phyloP scores from a whole-genome alignment of 2,329 filamentous ascomycete genomes.

The Colletotrichum viniferum region DNA sequence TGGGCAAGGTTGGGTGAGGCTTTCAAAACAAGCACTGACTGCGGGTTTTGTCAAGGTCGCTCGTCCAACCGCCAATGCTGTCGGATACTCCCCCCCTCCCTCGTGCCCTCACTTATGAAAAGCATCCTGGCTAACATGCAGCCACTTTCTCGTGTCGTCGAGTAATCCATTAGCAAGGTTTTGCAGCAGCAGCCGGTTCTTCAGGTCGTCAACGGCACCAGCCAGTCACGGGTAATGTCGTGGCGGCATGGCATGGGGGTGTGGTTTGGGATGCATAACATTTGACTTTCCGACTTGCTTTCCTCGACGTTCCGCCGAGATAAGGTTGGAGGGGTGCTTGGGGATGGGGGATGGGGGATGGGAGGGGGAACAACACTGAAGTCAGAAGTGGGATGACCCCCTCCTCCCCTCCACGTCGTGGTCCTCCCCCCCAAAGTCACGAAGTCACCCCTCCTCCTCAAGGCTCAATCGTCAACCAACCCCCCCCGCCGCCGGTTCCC shows the following conservation, averaged over 20 bases:
- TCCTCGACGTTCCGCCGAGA: background rate
- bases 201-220: background rate
- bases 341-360: background rate
- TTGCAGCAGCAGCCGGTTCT: background rate
- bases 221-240: background rate
- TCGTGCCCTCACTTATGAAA: background rate
- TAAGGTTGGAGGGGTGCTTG: background rate
- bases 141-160: background rate
- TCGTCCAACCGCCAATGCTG: background rate
- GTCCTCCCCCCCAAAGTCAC: background rate
- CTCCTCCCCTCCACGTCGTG: background rate
- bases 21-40: background rate
- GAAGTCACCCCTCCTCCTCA: background rate
- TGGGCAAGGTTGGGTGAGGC: background rate
- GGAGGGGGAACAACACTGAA: background rate
- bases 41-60: background rate
- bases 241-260: background rate
- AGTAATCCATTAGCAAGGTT: background rate
- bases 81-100: background rate
- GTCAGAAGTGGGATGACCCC: background rate
- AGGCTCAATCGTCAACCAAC: background rate
- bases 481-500: background rate
- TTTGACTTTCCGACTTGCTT: conserved; percentile 6
- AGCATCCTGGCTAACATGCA: background rate
- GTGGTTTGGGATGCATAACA: background rate